Evolutionary conservation across 768 basidiomycete species (phyloP), one percentile per base, ranked within the genome.

Genomic region (Candolleomyces efflorescens): DNA sequence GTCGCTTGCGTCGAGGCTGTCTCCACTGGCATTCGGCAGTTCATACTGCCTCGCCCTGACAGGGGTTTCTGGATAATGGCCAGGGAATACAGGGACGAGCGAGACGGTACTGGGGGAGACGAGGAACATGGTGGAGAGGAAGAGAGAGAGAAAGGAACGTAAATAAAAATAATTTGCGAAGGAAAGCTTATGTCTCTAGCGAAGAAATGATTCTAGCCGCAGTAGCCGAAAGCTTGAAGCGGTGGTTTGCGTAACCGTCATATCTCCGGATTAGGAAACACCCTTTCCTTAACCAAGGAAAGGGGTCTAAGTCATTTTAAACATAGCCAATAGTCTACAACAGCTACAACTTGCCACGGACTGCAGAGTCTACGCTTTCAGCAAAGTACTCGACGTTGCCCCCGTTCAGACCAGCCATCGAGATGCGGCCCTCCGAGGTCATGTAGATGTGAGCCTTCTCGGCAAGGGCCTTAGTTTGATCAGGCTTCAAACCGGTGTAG

Each of bases 351-450:
- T 78, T 79, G 63, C 89, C 88, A 75, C 83, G 86, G 62, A 94
- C 91, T 59, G 87, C 91, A 65, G 84, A 84, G 72, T 91, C 82
- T 56, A 96, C 88, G 66, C 85, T 84, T 74, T 92, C 81, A 2
- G 94, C 92, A 70, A 97, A 94, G 79, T 95, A 92, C 65, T 87
- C 85, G 64, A 96, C 84, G 79, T 96, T 96, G 67, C 74, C 69
- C 59, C 74, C 73, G 78, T 95, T 96, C 67, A 96, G 73, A 36
- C 92, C 94, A 60, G 93, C 92, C 92, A 95, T 96, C 45, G 91
- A 92, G 65, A 95, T 94, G 64, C 94, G 87, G 18, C 94, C 94
- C 70, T 95, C 90, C 56, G 82, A 79, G n/a, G 94, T 95, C 90
- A 95, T 90, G 74, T 96, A 96, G 61, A 96, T 79, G 69, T 95